Base-by-base conservation (phyloP, 495 filamentous ascomycete species). In the Talaromyces trachyspermus region DNA sequence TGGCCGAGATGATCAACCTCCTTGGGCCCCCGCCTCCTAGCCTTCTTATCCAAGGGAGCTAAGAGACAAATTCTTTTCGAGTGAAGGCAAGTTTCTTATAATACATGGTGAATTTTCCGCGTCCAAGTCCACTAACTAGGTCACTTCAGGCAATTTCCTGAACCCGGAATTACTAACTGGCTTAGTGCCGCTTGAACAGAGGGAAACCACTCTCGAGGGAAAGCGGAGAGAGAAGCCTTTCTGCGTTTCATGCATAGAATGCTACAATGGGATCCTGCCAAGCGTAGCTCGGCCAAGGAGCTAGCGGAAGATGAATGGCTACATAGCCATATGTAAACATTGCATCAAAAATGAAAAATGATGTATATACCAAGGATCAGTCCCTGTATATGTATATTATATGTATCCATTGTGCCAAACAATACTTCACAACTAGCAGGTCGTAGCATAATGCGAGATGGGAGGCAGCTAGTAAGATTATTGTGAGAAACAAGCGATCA, bases 201-300 rank as follows among this genome's bases (percentile, higher is more conserved):
- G 48, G 1, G 11, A 61, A 20, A 44, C 3, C 26, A 46, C 19
- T 37, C 43, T 74, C 1, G 38, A 61, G 7, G 66, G 64, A 26
- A 55, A 50, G 56, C 66, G 19, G 66, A 70, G 30, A 59, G 62
- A 46, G 29, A 1, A 14, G 52, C 55, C 46, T 65, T 65, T 35
- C 45, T 78, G 17, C 15, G 27, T 3, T 62, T 76, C 40, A 66
- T 75, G 50, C 43, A 55, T 29, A 53, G 50, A 27, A 76, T 78
- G 72, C 52, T 80, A 45, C 67, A 69, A 46, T 77, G 73, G 75
- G 51, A 55, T 10, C 74, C 74, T 15, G 59, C 65, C 45, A 53
- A 72, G 25, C 59, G 74, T 6, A 64, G 59, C 48, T 69, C 65
- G 2, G 74, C 74, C 4, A 64, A 59, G 43, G 59, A 71, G 40